Conservation (phyloP, 352 stramenopile genomes). For the Globisporangium orthogonon region DNA sequence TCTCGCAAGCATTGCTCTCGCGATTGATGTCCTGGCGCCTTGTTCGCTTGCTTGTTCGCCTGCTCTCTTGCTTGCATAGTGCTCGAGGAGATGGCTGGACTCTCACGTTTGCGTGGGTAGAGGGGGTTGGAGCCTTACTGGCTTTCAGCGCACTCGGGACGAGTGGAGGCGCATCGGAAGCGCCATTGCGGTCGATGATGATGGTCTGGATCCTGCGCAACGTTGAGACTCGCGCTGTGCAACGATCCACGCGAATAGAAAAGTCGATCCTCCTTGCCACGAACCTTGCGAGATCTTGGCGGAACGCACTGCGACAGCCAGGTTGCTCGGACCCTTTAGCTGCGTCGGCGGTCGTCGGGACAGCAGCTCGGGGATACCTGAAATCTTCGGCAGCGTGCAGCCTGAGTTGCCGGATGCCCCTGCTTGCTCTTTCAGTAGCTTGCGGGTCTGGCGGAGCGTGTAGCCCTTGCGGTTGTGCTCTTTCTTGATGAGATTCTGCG, state of each 20-base stretch:
- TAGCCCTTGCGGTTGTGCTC: conserved; percentile 78
- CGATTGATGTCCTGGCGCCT: too few relatives aligned
- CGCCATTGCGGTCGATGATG: not conserved
- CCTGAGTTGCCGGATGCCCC: not conserved
- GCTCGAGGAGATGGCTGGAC: not conserved
- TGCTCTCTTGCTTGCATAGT: too few relatives aligned
- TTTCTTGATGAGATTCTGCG: conserved; percentile 19
- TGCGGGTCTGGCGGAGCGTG: conserved; percentile 49
- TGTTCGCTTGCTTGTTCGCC: too few relatives aligned
- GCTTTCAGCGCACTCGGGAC: not conserved
- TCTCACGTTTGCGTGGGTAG: not conserved
- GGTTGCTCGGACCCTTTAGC: not conserved
- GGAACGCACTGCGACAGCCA: not conserved
- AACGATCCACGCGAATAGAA: not conserved
- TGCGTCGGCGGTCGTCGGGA: not conserved
- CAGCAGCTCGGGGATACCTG: not conserved
- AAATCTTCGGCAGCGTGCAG: not conserved
- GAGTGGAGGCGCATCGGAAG: conserved; percentile 1
- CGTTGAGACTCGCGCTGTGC: not conserved
- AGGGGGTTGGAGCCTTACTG: not conserved
- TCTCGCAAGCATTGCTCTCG: not conserved
- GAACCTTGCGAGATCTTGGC: not conserved
- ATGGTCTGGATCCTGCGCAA: not conserved
- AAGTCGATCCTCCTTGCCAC: not conserved
- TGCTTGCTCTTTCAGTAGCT: conserved; percentile 26